Evolutionary conservation across 2,329 filamentous ascomycete genomes (phyloP).

Genomic region (Parafenestella ontariensis): DNA sequence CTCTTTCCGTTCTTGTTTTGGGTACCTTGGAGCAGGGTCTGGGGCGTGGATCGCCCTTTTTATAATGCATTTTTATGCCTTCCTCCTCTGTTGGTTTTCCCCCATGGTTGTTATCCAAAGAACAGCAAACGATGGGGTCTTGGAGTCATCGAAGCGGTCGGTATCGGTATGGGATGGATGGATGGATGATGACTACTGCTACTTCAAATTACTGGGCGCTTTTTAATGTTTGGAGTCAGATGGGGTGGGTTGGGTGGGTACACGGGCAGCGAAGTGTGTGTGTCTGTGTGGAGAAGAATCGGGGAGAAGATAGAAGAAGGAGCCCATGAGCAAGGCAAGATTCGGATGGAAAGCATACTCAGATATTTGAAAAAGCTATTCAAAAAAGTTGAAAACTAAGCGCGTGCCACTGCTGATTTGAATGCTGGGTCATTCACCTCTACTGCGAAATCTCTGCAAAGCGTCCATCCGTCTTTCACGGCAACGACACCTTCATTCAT

Average conservation of each 20-base stretch:
- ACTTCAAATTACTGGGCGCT: not conserved
- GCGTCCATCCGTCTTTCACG: too few species aligned
- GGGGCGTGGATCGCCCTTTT: not conserved
- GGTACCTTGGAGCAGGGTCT: not conserved
- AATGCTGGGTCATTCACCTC: too few species aligned
- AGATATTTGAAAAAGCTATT: not conserved
- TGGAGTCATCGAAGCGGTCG: not conserved
- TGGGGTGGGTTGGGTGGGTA: not conserved
- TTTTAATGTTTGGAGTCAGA: not conserved
- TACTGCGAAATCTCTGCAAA: not conserved
- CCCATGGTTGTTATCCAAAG: not conserved
- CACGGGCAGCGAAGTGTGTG: not conserved
- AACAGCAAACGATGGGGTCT: not conserved
- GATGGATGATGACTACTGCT: not conserved
- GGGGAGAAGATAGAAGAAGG: not conserved
- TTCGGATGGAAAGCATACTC: not conserved
- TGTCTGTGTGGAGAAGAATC: not conserved
- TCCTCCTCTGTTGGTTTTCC: not conserved
- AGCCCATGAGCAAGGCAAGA: not conserved
- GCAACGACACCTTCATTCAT: too few species aligned
- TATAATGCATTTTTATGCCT: conserved; percentile 4
- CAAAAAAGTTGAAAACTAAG: not conserved
- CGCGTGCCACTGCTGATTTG: too few species aligned
- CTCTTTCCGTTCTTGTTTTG: not conserved
- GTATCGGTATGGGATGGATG: too few species aligned